phyloP scores from a whole-genome alignment of 768 basidiomycete genomes.

The Kwoniella dendrophila region DNA sequence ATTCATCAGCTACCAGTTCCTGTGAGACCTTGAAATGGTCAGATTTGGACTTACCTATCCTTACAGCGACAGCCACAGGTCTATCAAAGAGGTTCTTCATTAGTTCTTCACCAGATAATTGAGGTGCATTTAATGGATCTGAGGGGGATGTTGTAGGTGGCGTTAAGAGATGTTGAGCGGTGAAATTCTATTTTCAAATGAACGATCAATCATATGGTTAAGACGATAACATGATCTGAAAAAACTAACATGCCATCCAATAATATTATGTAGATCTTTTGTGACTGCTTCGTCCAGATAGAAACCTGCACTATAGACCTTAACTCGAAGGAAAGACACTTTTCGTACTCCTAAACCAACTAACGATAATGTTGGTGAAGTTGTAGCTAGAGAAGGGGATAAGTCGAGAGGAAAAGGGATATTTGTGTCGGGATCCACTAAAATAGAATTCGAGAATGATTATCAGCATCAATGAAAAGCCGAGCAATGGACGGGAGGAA shows the following conservation, averaged over 20 bases:
- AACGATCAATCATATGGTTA: too few relatives aligned
- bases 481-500: too few relatives aligned
- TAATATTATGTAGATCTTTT: slow-evolving; percentile 24
- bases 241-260: slow-evolving; percentile 49
- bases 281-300: slow-evolving; percentile 71
- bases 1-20: neutral
- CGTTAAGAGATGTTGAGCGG: slow-evolving; percentile 32
- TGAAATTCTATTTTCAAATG: slow-evolving; percentile 37
- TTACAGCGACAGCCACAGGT: slow-evolving; percentile 49
- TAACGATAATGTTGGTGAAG: slow-evolving; percentile 65
- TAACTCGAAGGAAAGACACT: slow-evolving; percentile 82
- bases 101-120: slow-evolving; percentile 47
- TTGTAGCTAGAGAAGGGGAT: slow-evolving; percentile 18
- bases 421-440: slow-evolving; percentile 55
- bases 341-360: slow-evolving; percentile 84
- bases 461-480: neutral
- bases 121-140: slow-evolving; percentile 26
- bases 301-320: slow-evolving; percentile 87
- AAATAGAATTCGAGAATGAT: neutral
- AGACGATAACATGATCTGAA: neutral
- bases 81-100: slow-evolving; percentile 49
- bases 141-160: slow-evolving; percentile 24
- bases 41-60: slow-evolving; percentile 51
- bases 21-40: neutral
- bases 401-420: slow-evolving; percentile 51